A percentile compares a stretch with the other conserved stretches of the same genome.
phyloP scores from a whole-genome alignment of 2,329 filamentous ascomycete genomes.

The Paecilomyces dactylethromorphus region DNA sequence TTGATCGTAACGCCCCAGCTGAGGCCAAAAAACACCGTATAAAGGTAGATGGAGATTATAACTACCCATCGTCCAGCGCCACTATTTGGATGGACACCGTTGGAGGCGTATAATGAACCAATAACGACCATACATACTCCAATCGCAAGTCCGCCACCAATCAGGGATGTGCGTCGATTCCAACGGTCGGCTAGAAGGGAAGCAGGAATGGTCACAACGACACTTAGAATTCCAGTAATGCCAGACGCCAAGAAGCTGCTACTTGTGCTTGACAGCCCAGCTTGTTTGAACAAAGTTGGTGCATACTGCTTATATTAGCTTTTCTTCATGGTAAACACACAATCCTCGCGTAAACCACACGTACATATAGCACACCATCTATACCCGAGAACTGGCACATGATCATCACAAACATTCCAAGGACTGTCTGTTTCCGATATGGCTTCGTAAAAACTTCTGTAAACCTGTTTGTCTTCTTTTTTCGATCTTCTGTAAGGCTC shows the following conservation, averaged over 20 bases:
- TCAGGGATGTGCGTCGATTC: not conserved
- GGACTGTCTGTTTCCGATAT: not conserved
- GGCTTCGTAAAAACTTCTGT: not conserved
- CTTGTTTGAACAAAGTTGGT: not conserved
- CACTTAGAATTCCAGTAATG: not conserved
- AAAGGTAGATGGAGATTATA: constrained; percentile 2
- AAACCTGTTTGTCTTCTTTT: not conserved
- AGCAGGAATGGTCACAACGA: not conserved
- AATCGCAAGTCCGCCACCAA: not conserved
- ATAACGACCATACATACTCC: constrained; percentile 1
- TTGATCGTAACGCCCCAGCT: constrained; percentile 2
- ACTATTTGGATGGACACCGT: not conserved
- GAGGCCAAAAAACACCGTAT: not conserved
- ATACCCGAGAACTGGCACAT: not conserved
- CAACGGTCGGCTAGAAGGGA: not conserved
- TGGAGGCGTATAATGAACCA: constrained; percentile 1
- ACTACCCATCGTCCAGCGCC: constrained; percentile 1
- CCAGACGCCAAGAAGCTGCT: not conserved
- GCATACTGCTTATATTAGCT: not conserved
- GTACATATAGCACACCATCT: not conserved
- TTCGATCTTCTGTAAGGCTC: not conserved
- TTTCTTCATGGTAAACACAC: not conserved
- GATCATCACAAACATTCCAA: not conserved
- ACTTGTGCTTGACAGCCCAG: not conserved
- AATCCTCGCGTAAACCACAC: not conserved